Base-by-base conservation (phyloP, 495 filamentous ascomycete genomes). In the Trichoderma erinaceum region DNA sequence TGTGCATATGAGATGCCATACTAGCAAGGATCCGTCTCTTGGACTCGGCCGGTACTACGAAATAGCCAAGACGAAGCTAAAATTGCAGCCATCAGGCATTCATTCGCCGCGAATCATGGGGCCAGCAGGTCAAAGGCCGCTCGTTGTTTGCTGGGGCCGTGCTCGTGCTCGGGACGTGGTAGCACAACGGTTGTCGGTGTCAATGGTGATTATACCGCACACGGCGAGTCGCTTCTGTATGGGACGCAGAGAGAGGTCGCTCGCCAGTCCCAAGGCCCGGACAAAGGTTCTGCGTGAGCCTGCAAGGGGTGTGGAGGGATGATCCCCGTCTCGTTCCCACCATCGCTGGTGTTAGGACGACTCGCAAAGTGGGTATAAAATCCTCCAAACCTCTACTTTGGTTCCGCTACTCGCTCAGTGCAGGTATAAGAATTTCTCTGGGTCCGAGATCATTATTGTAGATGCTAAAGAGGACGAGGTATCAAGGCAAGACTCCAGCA, bases 261-360 rank as follows among this genome's bases (percentile, higher is more conserved):
- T 29, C 12, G 23, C 23, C 56, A 61, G 32, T 23, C 50, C 44
- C 44, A 48, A n/a, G 12, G n/a, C 44, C 18, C n/a, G 2, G 6
- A 48, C 21, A 21, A 12, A 27, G 56, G 12, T 32, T 12, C 56
- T 61, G 23, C n/a, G 56, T 29, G 25, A 32, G 29, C 23, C 56
- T 61, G 56, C 56, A 61, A 61, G 56, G 56, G 56, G 56, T 61
- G 56, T 61, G 56, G 27, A 61, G 56, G 27, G 56, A 29, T 61
- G 56, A 29, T 32, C 56, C 56, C 56, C 56, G 56, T 61, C 25
- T 61, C 56, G 56, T 32, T 61, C n/a, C 56, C 56, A 32, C 56
- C 16, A 11, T 61, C 56, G 27, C 15, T 23, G 56, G 10, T 56
- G n/a, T 48, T 16, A 6, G 44, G 13, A 48, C 15, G 56, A 61